These are phyloP conservation scores for Plantago major DNA, from an alignment of 257 asterid species.

Conservation along the genomic window DNA sequence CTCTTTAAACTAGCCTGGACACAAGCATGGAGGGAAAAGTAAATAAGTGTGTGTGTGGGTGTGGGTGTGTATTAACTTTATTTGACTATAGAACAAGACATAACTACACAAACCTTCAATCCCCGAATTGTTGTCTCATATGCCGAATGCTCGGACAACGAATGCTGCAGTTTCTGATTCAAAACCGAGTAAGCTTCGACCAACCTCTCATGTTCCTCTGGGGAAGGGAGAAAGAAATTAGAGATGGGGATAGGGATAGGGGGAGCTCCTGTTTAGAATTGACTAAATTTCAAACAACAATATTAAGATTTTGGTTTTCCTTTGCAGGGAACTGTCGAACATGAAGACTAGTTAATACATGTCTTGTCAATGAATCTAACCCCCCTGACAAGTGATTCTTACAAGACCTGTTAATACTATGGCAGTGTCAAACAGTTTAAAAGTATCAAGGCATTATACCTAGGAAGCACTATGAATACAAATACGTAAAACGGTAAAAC, in stretches of 20 bases:
- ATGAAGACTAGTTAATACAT: neutral
- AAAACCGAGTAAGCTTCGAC: slow-evolving; percentile 64
- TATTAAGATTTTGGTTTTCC: no score
- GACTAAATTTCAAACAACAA: slow-evolving; percentile 3
- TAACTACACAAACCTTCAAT: slow-evolving; percentile 47
- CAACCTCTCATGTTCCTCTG: slow-evolving; percentile 83
- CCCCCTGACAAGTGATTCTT: neutral
- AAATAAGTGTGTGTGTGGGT: no score
- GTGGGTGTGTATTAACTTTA: no score
- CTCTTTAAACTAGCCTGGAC: slow-evolving; percentile 69
- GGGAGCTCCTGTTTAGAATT: neutral
- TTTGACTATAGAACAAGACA: slow-evolving; percentile 1
- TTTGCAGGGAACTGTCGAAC: neutral
- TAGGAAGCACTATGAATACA: no score
- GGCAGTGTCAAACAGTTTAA: no score
- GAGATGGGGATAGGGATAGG: no score
- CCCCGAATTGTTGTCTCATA: slow-evolving; percentile 59
- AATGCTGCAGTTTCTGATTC: slow-evolving; percentile 61
- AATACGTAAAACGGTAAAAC: no score
- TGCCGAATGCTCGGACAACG: slow-evolving; percentile 56
- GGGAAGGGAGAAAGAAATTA: neutral
- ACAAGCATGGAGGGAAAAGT: slow-evolving; percentile 11
- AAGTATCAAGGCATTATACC: no score
- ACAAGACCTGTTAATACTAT: no score
- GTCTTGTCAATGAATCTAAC: neutral